phyloP scores from a whole-genome alignment of 2,329 filamentous ascomycete species.

The Fusarium irregulare region DNA sequence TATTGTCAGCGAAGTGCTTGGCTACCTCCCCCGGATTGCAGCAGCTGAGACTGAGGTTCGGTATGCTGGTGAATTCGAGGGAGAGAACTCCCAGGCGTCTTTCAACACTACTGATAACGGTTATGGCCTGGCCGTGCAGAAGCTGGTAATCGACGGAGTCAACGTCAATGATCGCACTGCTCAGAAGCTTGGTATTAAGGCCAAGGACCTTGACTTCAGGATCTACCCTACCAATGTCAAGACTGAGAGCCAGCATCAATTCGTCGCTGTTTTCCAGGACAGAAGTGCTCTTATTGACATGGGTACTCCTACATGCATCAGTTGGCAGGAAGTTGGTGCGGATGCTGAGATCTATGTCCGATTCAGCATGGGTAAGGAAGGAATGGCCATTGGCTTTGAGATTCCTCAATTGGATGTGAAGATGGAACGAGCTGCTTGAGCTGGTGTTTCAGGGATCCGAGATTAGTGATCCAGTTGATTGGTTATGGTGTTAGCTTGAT shows the following conservation, averaged over 20 bases:
- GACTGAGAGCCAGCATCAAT: slow-evolving; percentile 39
- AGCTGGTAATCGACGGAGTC: slow-evolving; percentile 16
- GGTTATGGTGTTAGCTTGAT: background rate
- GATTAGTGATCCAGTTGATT: background rate
- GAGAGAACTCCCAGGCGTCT: background rate
- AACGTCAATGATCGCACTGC: slow-evolving; percentile 39
- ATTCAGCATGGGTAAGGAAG: slow-evolving; percentile 1
- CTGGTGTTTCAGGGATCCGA: fast-evolving
- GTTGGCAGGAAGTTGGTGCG: slow-evolving; percentile 44
- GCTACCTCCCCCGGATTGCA: slow-evolving; percentile 10
- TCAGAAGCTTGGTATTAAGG: slow-evolving; percentile 32
- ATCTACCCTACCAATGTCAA: slow-evolving; percentile 49
- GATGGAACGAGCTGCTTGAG: background rate
- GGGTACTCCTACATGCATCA: slow-evolving; percentile 52
- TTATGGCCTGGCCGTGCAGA: slow-evolving; percentile 43
- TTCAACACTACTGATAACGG: slow-evolving; percentile 38
- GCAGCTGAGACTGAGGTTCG: slow-evolving; percentile 23
- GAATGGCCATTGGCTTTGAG: slow-evolving; percentile 11
- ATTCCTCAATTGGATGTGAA: slow-evolving; percentile 2
- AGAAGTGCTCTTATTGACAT: slow-evolving; percentile 45
- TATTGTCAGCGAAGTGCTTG: slow-evolving; percentile 44
- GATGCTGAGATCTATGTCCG: slow-evolving; percentile 13
- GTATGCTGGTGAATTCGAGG: slow-evolving; percentile 20
- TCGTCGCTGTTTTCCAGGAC: slow-evolving; percentile 49
- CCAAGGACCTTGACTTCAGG: slow-evolving; percentile 44